These are phyloP conservation scores for Lipomyces kockii DNA, from an alignment of 805 yeast genomes.

Conservation along the genomic window DNA sequence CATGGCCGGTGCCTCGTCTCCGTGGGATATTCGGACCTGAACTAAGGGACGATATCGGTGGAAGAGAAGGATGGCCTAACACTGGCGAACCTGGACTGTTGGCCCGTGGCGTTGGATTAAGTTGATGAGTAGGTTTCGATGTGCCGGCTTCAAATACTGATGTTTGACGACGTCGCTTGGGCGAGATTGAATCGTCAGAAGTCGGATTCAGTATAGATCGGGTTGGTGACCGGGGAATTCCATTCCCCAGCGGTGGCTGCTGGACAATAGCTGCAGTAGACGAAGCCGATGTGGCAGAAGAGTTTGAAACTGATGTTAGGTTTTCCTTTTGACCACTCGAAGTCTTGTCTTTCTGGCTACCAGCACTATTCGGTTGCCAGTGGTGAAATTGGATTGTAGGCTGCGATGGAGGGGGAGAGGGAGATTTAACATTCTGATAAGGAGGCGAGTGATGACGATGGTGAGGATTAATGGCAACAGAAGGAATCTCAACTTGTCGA, in stretches of 20 bases:
- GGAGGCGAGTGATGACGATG: constrained; percentile 11
- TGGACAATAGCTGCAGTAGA: constrained; percentile 6
- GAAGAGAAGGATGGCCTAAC: constrained; percentile 19
- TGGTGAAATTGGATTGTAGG: constrained; percentile 34
- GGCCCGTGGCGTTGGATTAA: constrained; percentile 13
- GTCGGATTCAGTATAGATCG: constrained; percentile 26
- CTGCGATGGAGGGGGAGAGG: constrained; percentile 26
- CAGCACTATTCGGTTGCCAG: constrained; percentile 31
- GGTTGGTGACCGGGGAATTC: constrained; percentile 31
- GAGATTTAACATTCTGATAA: constrained; percentile 4
- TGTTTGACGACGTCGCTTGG: constrained; percentile 31
- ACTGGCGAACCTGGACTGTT: constrained; percentile 3
- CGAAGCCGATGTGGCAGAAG: not conserved
- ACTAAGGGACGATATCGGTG: constrained; percentile 30
- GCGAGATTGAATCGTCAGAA: constrained; percentile 20
- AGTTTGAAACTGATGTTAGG: not conserved
- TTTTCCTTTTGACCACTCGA: constrained; percentile 12
- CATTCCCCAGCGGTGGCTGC: constrained; percentile 20
- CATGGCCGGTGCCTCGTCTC: constrained; percentile 33
- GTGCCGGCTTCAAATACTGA: constrained; percentile 21
- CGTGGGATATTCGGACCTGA: constrained; percentile 19
- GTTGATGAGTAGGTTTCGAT: constrained; percentile 21
- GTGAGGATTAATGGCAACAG: not conserved
- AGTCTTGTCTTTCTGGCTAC: constrained; percentile 9
- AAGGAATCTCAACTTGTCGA: constrained; percentile 21